Base-by-base conservation (phyloP, 2,329 filamentous ascomycete genomes). In the Claviceps citrina region DNA sequence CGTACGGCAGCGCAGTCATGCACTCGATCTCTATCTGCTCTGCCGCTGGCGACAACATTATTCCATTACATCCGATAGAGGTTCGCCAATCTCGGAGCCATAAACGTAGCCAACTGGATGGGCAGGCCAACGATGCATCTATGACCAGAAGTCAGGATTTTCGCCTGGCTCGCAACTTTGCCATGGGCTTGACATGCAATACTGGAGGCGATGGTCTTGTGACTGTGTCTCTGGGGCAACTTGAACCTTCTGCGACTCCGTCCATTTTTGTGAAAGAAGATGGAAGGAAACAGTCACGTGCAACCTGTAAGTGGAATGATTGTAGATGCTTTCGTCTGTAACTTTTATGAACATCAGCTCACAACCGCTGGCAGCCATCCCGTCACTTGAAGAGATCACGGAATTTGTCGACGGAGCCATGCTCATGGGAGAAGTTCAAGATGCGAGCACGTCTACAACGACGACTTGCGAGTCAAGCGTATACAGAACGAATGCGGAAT, bases 141-240 rank as follows among this genome's bases (percentile, higher is more conserved):
- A 16, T 25, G n/a, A 15, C 7, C 5, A 19, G 18, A 12, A 13
- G 44, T 9, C 36, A 44, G 12, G 27, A 38, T 2, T 43, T 51
- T 16, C 32, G 44, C 2, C 44, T 54, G 38, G 46, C 49, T 16
- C 45, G 43, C 7, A 46, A 45, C 1, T 42, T 58, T n/a, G 46
- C 50, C 4, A 38, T 57, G 37, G 44, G 45, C 25, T 36, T 58
- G 10, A 48, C 51, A 5, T 60, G 54, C 36, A 49, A 50, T 24
- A 48, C 55, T 38, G 57, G 57, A 1, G 40, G 50, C n/a, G 51
- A 59, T 35, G 58, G 55, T 13, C 45, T 57, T 18, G 44, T 61
- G 3, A 59, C 54, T 6, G 34, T 57, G 9, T 54, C 54, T 27
- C 30, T 54, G 3, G 39, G 22, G 13, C 15, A n/a, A 5, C 47